phyloP scores from a whole-genome alignment of 257 asterid genomes.

The Asclepias syriaca region DNA sequence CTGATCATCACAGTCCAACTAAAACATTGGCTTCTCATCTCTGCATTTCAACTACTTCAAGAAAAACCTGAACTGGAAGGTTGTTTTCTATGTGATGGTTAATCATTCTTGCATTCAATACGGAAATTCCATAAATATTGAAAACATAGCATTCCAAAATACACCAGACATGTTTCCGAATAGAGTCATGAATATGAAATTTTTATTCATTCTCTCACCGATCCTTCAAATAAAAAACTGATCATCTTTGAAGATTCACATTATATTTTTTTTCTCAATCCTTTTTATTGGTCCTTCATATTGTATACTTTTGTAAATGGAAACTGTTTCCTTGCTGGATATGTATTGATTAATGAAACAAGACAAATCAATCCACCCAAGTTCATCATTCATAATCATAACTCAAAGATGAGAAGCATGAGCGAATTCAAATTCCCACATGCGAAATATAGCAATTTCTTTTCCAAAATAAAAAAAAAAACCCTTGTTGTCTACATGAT shows the following conservation, averaged over 20 bases:
- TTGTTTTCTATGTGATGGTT: background rate
- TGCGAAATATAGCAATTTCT: background rate
- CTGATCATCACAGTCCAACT: background rate
- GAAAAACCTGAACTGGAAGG: background rate
- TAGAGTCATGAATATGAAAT: background rate
- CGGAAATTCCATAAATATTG: background rate
- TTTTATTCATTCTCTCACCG: background rate
- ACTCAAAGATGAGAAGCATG: background rate
- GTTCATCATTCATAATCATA: background rate
- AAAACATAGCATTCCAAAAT: background rate
- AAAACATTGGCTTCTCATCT: background rate
- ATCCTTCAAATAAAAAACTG: background rate
- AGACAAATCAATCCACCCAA: background rate
- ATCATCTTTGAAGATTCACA: slow-evolving; percentile 1
- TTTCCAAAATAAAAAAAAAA: too few relatives aligned
- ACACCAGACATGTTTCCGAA: background rate
- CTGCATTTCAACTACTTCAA: background rate
- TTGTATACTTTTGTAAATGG: background rate
- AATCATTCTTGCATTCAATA: background rate
- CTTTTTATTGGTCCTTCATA: background rate
- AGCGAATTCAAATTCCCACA: background rate
- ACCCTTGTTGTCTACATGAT: too few relatives aligned
- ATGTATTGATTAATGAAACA: background rate
- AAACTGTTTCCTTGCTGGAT: background rate
- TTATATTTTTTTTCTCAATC: background rate